Evolutionary conservation across 306 rosid genomes (phyloP).

Genomic region (Castanopsis chinensis): DNA sequence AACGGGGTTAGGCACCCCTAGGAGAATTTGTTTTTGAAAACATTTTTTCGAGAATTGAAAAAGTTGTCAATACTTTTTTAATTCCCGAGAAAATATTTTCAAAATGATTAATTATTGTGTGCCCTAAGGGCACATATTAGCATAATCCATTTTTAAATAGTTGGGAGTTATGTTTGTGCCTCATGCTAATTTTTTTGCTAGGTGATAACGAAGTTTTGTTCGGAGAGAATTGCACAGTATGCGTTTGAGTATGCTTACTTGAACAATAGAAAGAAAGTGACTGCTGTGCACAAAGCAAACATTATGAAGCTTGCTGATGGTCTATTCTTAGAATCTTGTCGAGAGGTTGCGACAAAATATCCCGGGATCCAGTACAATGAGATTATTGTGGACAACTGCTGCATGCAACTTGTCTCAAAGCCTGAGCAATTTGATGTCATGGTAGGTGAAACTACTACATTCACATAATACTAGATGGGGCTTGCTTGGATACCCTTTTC

Average conservation of each 20-base stretch:
- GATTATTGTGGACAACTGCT: conserved; percentile 86
- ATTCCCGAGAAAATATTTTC: no score
- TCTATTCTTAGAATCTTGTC: conserved; percentile 78
- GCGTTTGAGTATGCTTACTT: conserved; percentile 92
- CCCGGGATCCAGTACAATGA: conserved; percentile 72
- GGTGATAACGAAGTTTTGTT: conserved; percentile 95
- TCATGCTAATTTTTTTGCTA: conserved; percentile 48
- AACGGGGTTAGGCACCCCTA: no score
- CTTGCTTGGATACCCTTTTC: neutral
- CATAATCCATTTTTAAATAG: neutral
- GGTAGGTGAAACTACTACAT: conserved; percentile 44
- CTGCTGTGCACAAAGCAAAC: conserved; percentile 97
- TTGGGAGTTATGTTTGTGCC: conserved; percentile 29
- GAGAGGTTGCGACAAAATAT: conserved; percentile 70
- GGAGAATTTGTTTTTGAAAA: no score
- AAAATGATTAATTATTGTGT: no score
- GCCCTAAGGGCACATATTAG: no score
- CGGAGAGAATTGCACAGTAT: conserved; percentile 78
- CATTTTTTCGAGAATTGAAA: no score
- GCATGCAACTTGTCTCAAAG: conserved; percentile 92
- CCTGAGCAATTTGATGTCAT: conserved; percentile 96
- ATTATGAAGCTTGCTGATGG: conserved; percentile 95
- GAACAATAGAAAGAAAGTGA: conserved; percentile 88
- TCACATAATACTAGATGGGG: neutral
- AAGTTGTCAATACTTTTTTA: no score